Conservation (phyloP, 805 yeast genomes). For the Zygoascus bituminiphila region DNA sequence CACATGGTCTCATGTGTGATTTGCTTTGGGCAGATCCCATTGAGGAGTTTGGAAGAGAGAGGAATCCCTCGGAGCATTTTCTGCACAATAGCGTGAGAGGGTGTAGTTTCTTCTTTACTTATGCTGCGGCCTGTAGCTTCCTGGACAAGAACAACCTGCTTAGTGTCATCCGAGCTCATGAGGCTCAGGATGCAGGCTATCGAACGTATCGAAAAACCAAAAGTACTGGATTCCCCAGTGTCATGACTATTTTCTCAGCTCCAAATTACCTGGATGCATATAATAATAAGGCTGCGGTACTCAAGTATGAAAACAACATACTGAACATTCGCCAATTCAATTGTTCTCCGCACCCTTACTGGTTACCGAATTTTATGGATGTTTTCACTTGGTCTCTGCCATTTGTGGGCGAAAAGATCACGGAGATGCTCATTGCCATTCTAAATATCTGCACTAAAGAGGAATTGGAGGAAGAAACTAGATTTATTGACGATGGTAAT, state of each 20-base stretch:
- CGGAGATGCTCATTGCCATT: constrained; percentile 85
- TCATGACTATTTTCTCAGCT: constrained; percentile 87
- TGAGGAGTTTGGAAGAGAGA: constrained; percentile 72
- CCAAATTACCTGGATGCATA: constrained; percentile 91
- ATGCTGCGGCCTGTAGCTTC: constrained; percentile 71
- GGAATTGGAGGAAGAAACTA: constrained; percentile 63
- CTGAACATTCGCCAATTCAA: constrained; percentile 95
- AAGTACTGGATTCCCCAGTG: constrained; percentile 79
- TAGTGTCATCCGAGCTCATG: constrained; percentile 91
- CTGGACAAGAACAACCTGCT: constrained; percentile 68
- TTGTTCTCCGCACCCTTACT: constrained; percentile 88
- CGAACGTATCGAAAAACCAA: constrained; percentile 84
- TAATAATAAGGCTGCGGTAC: constrained; percentile 90
- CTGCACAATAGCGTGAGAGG: constrained; percentile 73
- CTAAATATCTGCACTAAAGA: constrained; percentile 93
- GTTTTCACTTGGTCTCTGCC: constrained; percentile 97
- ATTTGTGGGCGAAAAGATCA: constrained; percentile 91
- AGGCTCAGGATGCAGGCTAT: constrained; percentile 96
- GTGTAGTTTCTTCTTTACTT: constrained; percentile 85
- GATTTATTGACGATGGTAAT: background rate
- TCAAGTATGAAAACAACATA: constrained; percentile 83
- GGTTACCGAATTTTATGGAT: constrained; percentile 95
- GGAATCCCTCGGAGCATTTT: constrained; percentile 32
- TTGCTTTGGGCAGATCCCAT: constrained; percentile 93
- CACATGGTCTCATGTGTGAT: constrained; percentile 90